Evolutionary conservation across 345 rosid species (phyloP).

Genomic region (Noccaea caerulescens): DNA sequence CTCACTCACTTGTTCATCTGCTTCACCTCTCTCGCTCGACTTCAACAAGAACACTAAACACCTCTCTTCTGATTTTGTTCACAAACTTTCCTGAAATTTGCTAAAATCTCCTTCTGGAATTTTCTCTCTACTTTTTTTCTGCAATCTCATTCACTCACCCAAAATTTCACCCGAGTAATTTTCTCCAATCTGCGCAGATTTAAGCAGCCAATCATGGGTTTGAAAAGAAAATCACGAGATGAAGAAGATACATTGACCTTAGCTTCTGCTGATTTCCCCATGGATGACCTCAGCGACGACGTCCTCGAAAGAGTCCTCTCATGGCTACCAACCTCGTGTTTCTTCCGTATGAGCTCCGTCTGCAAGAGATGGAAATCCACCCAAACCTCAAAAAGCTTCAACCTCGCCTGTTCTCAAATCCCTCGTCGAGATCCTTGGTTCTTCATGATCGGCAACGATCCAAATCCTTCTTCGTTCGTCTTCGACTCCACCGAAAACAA

Average conservation of each 20-base stretch:
- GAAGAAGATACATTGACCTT: slow-evolving; percentile 29
- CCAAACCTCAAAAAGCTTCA: slow-evolving; percentile 68
- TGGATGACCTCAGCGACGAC: slow-evolving; percentile 79
- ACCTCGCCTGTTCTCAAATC: slow-evolving; percentile 73
- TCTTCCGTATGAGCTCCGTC: slow-evolving; percentile 67
- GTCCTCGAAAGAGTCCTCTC: slow-evolving; percentile 84
- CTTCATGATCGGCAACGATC: slow-evolving; percentile 61
- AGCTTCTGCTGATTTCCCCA: slow-evolving; percentile 44
- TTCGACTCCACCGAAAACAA: slow-evolving; percentile 66
- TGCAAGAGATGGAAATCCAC: slow-evolving; percentile 88
- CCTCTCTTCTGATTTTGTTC: neutral
- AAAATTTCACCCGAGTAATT: neutral
- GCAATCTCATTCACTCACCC: neutral
- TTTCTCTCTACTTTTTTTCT: neutral
- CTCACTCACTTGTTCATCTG: neutral
- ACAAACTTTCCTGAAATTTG: neutral
- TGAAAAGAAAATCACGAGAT: slow-evolving; percentile 62
- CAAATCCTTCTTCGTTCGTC: slow-evolving; percentile 52
- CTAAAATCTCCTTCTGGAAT: neutral
- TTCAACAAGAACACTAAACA: neutral
- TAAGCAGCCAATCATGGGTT: slow-evolving; percentile 38
- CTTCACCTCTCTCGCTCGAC: neutral
- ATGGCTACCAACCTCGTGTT: slow-evolving; percentile 75
- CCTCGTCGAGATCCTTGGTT: slow-evolving; percentile 84
- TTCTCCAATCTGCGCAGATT: neutral